Evolutionary conservation across 2,329 filamentous ascomycete species (phyloP).

Genomic region (Diaporthe caulivora): DNA sequence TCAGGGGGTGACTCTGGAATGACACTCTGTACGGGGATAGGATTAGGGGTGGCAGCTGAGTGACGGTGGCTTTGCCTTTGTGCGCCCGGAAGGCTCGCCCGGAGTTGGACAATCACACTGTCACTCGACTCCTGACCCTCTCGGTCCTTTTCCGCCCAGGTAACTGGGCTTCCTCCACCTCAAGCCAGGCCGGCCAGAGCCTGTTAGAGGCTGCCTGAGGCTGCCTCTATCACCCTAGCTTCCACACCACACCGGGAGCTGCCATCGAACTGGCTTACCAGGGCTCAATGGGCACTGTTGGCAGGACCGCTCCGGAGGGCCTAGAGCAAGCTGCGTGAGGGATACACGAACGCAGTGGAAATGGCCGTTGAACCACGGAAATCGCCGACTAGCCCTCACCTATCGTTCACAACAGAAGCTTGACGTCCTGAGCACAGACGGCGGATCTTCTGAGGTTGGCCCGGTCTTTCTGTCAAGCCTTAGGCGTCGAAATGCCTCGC

Average conservation of each 20-base stretch:
- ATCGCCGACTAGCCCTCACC: conserved; percentile 29
- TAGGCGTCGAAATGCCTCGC: conserved; percentile 11
- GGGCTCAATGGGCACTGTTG: conserved; percentile 1
- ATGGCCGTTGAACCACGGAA: conserved; percentile 19
- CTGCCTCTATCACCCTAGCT: conserved; percentile 10
- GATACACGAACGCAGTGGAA: conserved; percentile 14
- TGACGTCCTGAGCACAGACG: conserved; percentile 18
- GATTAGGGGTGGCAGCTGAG: conserved; percentile 10
- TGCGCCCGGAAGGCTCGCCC: conserved; percentile 2
- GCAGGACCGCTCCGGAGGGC: background rate
- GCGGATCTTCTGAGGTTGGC: background rate
- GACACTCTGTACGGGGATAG: background rate
- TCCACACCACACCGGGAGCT: conserved; percentile 5
- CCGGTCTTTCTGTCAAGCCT: conserved; percentile 1
- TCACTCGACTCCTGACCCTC: conserved; percentile 1
- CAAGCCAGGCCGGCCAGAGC: background rate
- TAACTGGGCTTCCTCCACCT: background rate
- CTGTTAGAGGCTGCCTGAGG: background rate
- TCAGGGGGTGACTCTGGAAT: conserved; percentile 11
- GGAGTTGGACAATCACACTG: conserved; percentile 17
- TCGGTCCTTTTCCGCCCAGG: background rate
- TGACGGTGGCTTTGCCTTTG: conserved; percentile 22
- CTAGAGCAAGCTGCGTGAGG: conserved; percentile 5
- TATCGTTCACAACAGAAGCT: background rate
- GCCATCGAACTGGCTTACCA: background rate